Conservation (phyloP, 2,329 filamentous ascomycete genomes). For the Botrytis fabae region DNA sequence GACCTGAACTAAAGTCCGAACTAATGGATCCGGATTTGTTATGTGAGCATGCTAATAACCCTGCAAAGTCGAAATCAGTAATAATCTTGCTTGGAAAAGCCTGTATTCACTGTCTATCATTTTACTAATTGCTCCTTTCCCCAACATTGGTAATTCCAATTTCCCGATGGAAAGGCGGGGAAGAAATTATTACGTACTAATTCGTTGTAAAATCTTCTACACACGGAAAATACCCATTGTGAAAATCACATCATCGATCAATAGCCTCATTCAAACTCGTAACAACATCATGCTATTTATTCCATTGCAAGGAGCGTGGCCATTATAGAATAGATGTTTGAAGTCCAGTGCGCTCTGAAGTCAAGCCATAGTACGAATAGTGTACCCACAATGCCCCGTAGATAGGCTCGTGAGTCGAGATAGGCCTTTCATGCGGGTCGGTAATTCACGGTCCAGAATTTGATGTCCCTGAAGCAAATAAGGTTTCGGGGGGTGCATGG, state of each 20-base stretch:
- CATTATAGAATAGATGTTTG: not conserved
- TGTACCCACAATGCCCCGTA: not conserved
- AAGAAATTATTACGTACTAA: constrained; percentile 5
- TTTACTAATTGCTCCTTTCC: not conserved
- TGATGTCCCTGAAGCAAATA: not conserved
- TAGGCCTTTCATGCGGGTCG: not conserved
- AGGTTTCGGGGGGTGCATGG: not conserved
- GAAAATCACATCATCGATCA: not conserved
- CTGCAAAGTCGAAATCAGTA: not conserved
- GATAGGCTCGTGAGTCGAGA: not conserved
- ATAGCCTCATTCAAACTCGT: not conserved
- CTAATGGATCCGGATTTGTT: not conserved
- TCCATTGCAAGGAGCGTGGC: not conserved
- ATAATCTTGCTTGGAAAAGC: not conserved
- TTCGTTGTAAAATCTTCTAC: not conserved
- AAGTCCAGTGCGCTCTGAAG: not conserved
- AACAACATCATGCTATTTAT: not conserved
- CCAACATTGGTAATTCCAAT: not conserved
- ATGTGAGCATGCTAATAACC: no score
- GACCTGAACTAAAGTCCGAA: not conserved
- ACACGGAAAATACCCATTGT: not conserved
- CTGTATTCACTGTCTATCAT: not conserved
- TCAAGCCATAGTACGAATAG: not conserved
- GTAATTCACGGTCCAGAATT: not conserved
- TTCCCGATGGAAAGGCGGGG: not conserved